These are phyloP conservation scores for Oxyria digyna DNA, from an alignment of 148 eudicot genomes.

Conservation along the genomic window DNA sequence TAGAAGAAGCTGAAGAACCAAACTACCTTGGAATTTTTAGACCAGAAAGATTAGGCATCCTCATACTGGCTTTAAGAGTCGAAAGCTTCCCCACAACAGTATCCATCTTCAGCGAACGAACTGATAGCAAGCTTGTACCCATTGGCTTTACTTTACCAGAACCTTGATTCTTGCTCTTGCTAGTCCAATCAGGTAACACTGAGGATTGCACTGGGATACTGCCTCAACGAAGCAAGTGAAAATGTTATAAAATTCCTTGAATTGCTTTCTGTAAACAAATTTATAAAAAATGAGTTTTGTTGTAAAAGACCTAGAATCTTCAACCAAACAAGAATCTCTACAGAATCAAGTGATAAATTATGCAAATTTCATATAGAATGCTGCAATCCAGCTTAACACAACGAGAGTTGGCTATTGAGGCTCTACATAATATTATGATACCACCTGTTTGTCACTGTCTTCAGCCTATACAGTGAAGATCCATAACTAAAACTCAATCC, in stretches of 20 bases:
- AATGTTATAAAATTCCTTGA: not conserved
- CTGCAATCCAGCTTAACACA: not conserved
- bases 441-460: not conserved
- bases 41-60: conserved; percentile 13
- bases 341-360: not conserved
- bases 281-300: not conserved
- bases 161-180: conserved; percentile 19
- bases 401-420: not conserved
- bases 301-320: no score
- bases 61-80: conserved; percentile 20
- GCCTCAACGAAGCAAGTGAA: conserved; percentile 10
- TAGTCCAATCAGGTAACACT: conserved; percentile 14
- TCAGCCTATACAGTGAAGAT: not conserved
- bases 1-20: not conserved
- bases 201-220: conserved; percentile 19
- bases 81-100: conserved; percentile 17
- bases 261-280: not conserved
- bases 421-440: not conserved
- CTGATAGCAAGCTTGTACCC: conserved; percentile 17
- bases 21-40: conserved; percentile 19
- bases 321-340: not conserved
- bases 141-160: conserved; percentile 15
- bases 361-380: not conserved
- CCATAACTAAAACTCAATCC: not conserved
- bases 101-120: conserved; percentile 15